Evolutionary conservation across 2,329 filamentous ascomycete species (phyloP), one percentile per base, ranked within the genome.

Genomic region (Aspergillus ruber): DNA sequence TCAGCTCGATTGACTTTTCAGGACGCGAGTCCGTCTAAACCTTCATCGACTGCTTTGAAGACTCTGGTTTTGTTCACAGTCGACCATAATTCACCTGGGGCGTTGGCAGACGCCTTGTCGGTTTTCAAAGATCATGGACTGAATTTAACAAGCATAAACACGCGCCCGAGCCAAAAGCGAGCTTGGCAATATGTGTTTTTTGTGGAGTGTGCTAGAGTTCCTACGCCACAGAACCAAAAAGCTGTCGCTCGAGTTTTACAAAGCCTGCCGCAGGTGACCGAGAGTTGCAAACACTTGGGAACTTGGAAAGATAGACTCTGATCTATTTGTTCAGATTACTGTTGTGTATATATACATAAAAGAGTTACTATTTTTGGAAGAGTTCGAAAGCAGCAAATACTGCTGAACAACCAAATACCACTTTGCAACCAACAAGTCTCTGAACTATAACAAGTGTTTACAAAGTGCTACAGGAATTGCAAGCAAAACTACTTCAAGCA

Each of bases 151-250:
- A 91, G 85, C 65, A 95, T 97, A 67, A 90, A 90, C 64, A 90
- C 87, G 55, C 73, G 91, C 54, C 91, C 91, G 4, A 90, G 87
- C 59, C 79, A 86, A 47, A 74, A 79, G 35, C 72, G 74, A 56
- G 82, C 86, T 17, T 97, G 95, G 81, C 84, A 94, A 65, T 97
- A 97, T 70, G 80, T 96, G 33, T 96, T 97, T 72, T 90, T 97
- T 63, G 84, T 96, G 25, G 91, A 97, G 74, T 90, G 95, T 59
- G 80, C 86, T 64, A 85, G 86, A 12, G 50, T 53, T n/a, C 51
- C 56, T 6, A 58, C 58, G 9, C 51, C 50, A 18, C 56, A 63
- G 43, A 60, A 61, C 46, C 51, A 52, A 44, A 61, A 64, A 18
- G 55, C 57, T 9, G 64, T 64, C 25, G 47, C 61, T 6, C 53